A percentile compares a stretch with the other conserved stretches of the same genome.
Conservation (phyloP, 176 grass and related monocot genomes). For the Bothriochloa decipiens region DNA sequence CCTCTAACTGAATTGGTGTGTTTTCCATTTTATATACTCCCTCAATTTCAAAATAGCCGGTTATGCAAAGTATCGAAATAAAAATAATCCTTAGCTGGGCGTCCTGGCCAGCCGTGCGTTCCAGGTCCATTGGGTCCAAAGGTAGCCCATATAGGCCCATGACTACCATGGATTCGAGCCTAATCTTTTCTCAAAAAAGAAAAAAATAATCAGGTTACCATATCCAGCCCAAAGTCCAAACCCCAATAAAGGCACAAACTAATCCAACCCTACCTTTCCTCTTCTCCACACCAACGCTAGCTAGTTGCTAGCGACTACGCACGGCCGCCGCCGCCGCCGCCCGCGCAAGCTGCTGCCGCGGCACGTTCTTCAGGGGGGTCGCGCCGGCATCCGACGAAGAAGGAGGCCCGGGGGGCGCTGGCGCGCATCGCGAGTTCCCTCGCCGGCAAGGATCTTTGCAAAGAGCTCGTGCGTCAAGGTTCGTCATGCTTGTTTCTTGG, state of each 20-base stretch:
- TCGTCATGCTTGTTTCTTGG: background rate
- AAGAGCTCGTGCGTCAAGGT: background rate
- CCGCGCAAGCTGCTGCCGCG: background rate
- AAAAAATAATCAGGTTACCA: background rate
- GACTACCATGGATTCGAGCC: too few relatives aligned
- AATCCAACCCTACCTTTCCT: background rate
- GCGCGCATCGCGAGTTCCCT: background rate
- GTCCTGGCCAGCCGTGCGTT: too few relatives aligned
- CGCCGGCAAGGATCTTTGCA: background rate
- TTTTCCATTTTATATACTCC: too few relatives aligned
- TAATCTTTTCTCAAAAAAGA: too few relatives aligned
- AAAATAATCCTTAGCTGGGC: too few relatives aligned
- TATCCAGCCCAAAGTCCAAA: background rate
- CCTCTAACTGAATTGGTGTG: too few relatives aligned
- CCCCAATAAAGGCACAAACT: background rate
- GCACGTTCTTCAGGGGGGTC: background rate
- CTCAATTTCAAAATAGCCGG: too few relatives aligned
- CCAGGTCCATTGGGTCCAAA: too few relatives aligned
- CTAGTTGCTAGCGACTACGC: background rate
- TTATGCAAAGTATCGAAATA: too few relatives aligned
- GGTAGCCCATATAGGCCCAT: too few relatives aligned
- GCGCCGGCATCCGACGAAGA: background rate
- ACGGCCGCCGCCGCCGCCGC: background rate
- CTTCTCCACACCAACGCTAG: background rate
- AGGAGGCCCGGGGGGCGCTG: background rate